Percentiles rank a stretch among this genome's conserved stretches.
Conservation (phyloP, 2,329 filamentous ascomycete species). For the Colletotrichum tropicicola region DNA sequence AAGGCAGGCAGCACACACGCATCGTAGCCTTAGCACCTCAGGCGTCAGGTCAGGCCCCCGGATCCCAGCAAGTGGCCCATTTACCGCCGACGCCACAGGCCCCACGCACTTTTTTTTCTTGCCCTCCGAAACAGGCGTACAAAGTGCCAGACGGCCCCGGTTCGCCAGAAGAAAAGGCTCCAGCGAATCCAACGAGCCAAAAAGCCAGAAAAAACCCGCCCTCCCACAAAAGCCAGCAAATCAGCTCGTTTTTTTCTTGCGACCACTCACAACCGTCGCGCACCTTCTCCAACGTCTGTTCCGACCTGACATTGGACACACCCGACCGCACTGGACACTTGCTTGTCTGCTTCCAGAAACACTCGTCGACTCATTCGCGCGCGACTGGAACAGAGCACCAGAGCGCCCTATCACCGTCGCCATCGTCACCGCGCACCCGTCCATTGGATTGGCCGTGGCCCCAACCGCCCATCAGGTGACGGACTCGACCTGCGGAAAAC, state of each 20-base stretch:
- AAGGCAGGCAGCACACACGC: slow-evolving; percentile 9
- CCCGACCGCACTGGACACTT: slow-evolving; percentile 15
- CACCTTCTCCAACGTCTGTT: slow-evolving; percentile 37
- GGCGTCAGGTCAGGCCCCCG: slow-evolving; percentile 12
- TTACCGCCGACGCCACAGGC: slow-evolving; percentile 25
- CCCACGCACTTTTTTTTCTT: slow-evolving; percentile 19
- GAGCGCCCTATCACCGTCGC: slow-evolving; percentile 61
- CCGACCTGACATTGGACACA: slow-evolving; percentile 24
- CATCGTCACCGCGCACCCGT: slow-evolving; percentile 49
- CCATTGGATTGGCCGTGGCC: slow-evolving; percentile 56
- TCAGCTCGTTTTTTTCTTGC: slow-evolving; percentile 35
- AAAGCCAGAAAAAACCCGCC: slow-evolving; percentile 32
- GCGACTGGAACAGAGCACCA: slow-evolving; percentile 41
- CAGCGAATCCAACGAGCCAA: slow-evolving; percentile 30
- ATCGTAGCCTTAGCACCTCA: not conserved
- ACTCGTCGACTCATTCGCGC: slow-evolving; percentile 38
- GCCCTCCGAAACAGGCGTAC: slow-evolving; percentile 28
- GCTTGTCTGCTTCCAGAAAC: slow-evolving; percentile 33
- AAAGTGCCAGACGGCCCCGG: slow-evolving; percentile 25
- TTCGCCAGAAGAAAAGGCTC: slow-evolving; percentile 16
- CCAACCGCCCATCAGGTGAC: slow-evolving; percentile 60
- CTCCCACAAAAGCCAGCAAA: slow-evolving; percentile 32
- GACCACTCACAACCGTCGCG: slow-evolving; percentile 34
- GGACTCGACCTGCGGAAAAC: slow-evolving; percentile 51
- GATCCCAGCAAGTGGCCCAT: slow-evolving; percentile 27